A percentile compares a stretch with the other conserved stretches of the same genome.
Conservation (phyloP, 768 basidiomycete species). For the Boletus coccyginus region DNA sequence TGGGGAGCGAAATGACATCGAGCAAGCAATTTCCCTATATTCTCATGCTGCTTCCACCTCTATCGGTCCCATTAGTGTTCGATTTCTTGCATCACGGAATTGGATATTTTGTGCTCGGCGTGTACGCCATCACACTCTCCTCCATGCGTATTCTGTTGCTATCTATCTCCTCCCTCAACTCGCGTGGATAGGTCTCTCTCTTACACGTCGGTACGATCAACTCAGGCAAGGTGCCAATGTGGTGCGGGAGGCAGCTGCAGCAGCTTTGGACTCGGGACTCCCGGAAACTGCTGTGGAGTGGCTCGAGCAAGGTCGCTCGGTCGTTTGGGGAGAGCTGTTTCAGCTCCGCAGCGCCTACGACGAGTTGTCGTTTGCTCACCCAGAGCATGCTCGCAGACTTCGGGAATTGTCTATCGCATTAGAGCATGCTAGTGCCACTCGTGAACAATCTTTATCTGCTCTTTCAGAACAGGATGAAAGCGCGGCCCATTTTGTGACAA, state of each 20-base stretch:
- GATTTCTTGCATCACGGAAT: constrained; percentile 3
- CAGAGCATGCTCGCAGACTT: background rate
- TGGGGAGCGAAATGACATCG: background rate
- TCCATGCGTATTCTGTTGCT: constrained; percentile 18
- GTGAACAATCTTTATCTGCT: background rate
- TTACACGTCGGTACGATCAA: constrained; percentile 14
- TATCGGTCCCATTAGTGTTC: background rate
- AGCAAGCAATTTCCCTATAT: background rate
- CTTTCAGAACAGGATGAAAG: background rate
- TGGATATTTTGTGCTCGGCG: constrained; percentile 7
- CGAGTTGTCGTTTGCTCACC: background rate
- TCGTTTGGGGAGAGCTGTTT: constrained; percentile 15
- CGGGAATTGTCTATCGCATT: background rate
- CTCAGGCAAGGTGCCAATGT: constrained; percentile 9
- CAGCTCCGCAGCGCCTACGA: constrained; percentile 2
- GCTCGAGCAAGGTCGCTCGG: constrained; percentile 13
- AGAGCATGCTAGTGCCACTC: background rate
- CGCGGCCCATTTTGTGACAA: background rate
- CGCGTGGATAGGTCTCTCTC: constrained; percentile 14
- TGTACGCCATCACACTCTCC: constrained; percentile 7
- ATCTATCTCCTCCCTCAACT: constrained; percentile 20
- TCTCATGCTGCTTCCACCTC: constrained; percentile 1
- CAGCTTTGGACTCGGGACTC: constrained; percentile 11
- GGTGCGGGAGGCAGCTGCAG: constrained; percentile 23
- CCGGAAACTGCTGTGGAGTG: constrained; percentile 8